These are phyloP conservation scores for Casuarina glauca DNA, from an alignment of 306 rosid genomes.

Conservation along the genomic window DNA sequence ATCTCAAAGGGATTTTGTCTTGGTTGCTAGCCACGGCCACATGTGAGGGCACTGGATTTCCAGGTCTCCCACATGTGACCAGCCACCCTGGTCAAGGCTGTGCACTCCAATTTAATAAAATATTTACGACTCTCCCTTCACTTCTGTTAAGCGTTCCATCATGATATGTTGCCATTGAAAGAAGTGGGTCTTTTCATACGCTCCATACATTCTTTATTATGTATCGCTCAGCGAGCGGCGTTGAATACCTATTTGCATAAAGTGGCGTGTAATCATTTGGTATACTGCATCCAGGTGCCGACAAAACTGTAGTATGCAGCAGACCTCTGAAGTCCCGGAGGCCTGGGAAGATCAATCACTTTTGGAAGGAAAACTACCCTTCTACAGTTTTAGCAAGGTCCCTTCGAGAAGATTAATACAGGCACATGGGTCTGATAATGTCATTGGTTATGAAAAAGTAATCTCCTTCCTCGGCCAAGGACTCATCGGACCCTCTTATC, in stretches of 20 bases:
- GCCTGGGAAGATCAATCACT: not conserved
- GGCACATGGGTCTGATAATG: too few species aligned
- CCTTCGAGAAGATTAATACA: too few species aligned
- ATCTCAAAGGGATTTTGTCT: conserved; percentile 33
- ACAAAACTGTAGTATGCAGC: not conserved
- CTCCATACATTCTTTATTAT: not conserved
- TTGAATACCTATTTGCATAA: not conserved
- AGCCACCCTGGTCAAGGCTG: conserved; percentile 44
- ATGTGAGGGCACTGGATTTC: conserved; percentile 36
- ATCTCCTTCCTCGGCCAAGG: not conserved
- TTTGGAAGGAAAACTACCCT: too few species aligned
- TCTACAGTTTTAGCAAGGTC: not conserved
- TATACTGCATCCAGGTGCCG: not conserved
- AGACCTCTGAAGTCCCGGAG: not conserved
- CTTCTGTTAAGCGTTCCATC: not conserved
- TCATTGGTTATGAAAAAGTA: not conserved
- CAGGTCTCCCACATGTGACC: conserved; percentile 47
- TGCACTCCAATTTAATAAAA: conserved; percentile 30
- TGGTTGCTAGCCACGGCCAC: conserved; percentile 34
- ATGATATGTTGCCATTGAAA: not conserved
- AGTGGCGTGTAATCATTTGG: not conserved
- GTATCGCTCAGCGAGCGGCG: not conserved
- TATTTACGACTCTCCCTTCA: conserved; percentile 5
- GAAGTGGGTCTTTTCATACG: not conserved
- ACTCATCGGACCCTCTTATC: not conserved